A percentile compares a stretch with the other conserved stretches of the same genome.
These are phyloP conservation scores for Vaccinium macrocarpon DNA, from an alignment of 148 eudicot genomes.

Conservation along the genomic window DNA sequence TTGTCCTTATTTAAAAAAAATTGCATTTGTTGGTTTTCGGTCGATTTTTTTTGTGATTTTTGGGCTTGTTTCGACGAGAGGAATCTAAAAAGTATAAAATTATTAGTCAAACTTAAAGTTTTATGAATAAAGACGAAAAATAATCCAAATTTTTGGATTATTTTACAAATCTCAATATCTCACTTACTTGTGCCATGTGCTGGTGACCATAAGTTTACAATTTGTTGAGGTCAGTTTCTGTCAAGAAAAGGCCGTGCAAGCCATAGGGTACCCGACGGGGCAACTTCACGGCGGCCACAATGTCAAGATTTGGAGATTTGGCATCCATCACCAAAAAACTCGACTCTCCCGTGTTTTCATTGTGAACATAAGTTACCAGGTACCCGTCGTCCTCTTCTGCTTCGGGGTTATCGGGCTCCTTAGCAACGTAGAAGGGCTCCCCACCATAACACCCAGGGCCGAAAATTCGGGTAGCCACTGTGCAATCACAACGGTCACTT, in stretches of 20 bases:
- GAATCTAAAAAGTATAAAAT: neutral
- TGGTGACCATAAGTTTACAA: constrained; percentile 12
- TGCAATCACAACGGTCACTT: constrained; percentile 33
- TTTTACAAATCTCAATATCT: too few relatives aligned
- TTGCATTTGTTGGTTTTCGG: too few relatives aligned
- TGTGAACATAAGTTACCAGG: constrained; percentile 49
- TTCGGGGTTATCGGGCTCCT: constrained; percentile 36
- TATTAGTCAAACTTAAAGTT: too few relatives aligned
- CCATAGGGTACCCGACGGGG: constrained; percentile 75
- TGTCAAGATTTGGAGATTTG: constrained; percentile 50
- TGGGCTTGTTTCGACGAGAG: too few relatives aligned
- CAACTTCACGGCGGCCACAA: constrained; percentile 48
- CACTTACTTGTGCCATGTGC: neutral
- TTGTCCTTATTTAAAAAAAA: too few relatives aligned
- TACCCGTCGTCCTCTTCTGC: constrained; percentile 75
- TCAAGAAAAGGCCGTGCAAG: constrained; percentile 70
- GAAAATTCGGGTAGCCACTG: constrained; percentile 45
- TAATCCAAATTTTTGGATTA: too few relatives aligned
- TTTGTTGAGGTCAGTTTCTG: constrained; percentile 42
- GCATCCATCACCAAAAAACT: constrained; percentile 67
- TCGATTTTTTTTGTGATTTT: too few relatives aligned
- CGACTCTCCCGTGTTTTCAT: constrained; percentile 49
- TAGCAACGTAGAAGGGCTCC: constrained; percentile 71
- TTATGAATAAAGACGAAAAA: too few relatives aligned
- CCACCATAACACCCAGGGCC: constrained; percentile 56